phyloP scores from a whole-genome alignment of 805 yeast genomes.

The Ogataea kodamae region DNA sequence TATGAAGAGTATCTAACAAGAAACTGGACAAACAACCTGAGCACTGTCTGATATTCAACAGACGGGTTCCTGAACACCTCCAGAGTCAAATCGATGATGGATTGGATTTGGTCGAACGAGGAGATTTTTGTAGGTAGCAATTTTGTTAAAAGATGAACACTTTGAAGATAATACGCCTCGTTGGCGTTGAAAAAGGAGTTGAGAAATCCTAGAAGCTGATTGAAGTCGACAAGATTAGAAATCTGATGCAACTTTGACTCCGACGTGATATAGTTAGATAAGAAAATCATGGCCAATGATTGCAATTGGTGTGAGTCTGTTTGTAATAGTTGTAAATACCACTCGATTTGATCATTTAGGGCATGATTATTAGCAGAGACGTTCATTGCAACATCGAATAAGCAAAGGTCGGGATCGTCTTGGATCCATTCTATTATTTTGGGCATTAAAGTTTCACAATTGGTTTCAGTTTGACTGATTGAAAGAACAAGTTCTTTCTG shows the following conservation, averaged over 20 bases:
- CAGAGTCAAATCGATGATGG: conserved; percentile 1
- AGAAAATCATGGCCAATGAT: conserved; percentile 16
- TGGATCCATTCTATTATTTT: conserved; percentile 4
- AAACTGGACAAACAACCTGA: conserved; percentile 2
- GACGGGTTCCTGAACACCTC: not conserved
- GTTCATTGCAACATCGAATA: conserved; percentile 18
- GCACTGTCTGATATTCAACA: not conserved
- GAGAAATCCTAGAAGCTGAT: conserved; percentile 5
- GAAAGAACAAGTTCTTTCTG: conserved; percentile 5
- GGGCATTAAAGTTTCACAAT: conserved; percentile 8
- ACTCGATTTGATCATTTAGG: conserved; percentile 13
- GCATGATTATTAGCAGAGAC: conserved; percentile 14
- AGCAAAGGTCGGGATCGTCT: not conserved
- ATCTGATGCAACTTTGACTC: conserved; percentile 6
- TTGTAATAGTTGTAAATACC: conserved; percentile 5
- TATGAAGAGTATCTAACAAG: conserved; percentile 1
- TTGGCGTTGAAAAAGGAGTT: not conserved
- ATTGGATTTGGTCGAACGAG: conserved; percentile 1
- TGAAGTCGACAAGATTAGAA: conserved; percentile 1
- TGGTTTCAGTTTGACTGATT: conserved; percentile 7
- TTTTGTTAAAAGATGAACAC: conserved; percentile 15
- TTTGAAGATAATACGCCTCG: conserved; percentile 4
- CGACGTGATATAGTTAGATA: conserved; percentile 19
- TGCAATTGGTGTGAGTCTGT: not conserved
- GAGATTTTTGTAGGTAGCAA: conserved; percentile 8